Percentiles rank a stretch among this genome's conserved stretches.
These are phyloP conservation scores for Neurospora hispaniola DNA, from an alignment of 495 filamentous ascomycete genomes.

Conservation along the genomic window DNA sequence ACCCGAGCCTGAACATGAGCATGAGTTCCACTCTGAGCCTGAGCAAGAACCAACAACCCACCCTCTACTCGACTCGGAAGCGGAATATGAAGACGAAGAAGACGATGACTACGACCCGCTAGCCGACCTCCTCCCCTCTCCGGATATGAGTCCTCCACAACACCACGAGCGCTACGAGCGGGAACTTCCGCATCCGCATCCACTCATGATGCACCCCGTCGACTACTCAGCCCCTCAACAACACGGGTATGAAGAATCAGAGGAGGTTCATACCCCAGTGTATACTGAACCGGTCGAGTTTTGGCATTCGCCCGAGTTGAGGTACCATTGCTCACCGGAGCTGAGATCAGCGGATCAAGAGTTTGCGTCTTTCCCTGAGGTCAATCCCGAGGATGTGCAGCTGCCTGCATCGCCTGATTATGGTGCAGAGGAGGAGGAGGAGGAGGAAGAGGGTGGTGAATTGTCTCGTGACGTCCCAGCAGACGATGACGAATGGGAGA, in stretches of 20 bases:
- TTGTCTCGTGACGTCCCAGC: background rate
- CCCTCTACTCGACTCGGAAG: background rate
- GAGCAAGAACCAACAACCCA: background rate
- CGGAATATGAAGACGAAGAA: background rate
- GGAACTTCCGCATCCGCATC: background rate
- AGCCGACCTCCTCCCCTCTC: background rate
- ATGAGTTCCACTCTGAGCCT: background rate
- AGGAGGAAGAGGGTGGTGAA: background rate
- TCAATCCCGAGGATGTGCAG: background rate
- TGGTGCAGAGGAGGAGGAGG: background rate
- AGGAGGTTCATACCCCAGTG: background rate
- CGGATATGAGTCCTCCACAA: background rate
- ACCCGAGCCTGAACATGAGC: background rate
- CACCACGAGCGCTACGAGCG: background rate
- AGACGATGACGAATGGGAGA: background rate
- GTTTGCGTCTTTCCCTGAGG: background rate
- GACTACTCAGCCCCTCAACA: background rate
- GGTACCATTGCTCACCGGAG: background rate
- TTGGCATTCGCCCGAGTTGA: background rate
- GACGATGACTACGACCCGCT: background rate
- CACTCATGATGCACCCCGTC: background rate
- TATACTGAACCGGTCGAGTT: background rate
- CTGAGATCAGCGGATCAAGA: background rate
- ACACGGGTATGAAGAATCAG: background rate
- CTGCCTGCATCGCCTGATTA: background rate